Base-by-base conservation (phyloP, 2,329 filamentous ascomycete species). In the Hymenoscyphus albidus region DNA sequence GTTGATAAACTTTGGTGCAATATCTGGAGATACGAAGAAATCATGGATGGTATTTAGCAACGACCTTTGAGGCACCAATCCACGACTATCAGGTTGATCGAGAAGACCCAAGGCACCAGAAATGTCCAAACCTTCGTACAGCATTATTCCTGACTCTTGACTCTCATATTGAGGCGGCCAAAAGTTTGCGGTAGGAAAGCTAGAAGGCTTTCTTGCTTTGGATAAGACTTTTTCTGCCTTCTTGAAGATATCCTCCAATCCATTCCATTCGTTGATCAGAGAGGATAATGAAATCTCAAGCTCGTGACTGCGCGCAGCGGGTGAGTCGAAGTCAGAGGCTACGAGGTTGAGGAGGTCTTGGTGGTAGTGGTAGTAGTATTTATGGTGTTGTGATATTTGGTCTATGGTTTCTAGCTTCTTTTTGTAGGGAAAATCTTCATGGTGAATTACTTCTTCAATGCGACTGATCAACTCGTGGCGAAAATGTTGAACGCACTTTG, bases 11-110 rank as follows among this genome's bases (percentile, higher is more conserved):
- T 32, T 64, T 10, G 58, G 58, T 42, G 62, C 62, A 39, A 60
- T 56, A 44, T 64, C 62, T 4, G 58, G 58, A 48, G 58, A 56
- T 38, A 57, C 35, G 62, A 64, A 64, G 44, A 60, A 64, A 14
- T 56, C 31, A 16, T 40, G 57, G 9, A 64, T 59, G n/a, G 35
- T 44, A n/a, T 60, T 35, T 9, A 54, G n/a, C 48, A 27, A 54
- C 4, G 48, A 48, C 40, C 38, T 32, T 35, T 27, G 22, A 14
- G 39, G 14, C 35, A 10, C 32, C 22, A 27, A 27, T 59, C 32
- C 58, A 39, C 58, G 58, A 59, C 10, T 27, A 39, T 59, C 58
- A 12, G 38, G 32, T 31, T 44, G 18, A 13, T 38, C 18, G 35
- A 59, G 58, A 39, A 59, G n/a, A 13, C 16, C 55, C 35, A 58